phyloP scores from a whole-genome alignment of 345 rosid genomes.

The Salix caprea region DNA sequence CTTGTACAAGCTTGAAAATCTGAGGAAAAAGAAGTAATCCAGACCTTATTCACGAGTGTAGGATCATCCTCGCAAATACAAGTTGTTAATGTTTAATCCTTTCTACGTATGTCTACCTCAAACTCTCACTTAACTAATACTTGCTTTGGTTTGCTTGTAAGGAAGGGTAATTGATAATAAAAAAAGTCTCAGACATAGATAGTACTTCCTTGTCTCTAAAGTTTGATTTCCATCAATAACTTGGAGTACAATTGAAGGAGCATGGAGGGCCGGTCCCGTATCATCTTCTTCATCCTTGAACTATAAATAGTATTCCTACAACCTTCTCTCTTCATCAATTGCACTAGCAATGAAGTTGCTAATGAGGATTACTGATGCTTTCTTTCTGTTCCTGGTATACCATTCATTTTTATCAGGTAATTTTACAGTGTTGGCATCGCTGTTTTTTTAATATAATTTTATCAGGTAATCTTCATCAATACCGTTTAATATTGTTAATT shows the following conservation, averaged over 20 bases:
- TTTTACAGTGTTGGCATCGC: too few relatives aligned
- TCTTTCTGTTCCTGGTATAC: background rate
- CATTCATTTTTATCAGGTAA: slow-evolving; percentile 1
- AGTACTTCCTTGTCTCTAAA: slow-evolving; percentile 3
- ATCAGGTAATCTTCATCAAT: too few relatives aligned
- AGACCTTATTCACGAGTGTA: too few relatives aligned
- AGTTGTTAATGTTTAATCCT: background rate
- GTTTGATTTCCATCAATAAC: background rate
- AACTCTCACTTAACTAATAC: background rate
- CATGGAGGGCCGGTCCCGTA: background rate
- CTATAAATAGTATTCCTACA: slow-evolving; percentile 2
- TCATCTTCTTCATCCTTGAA: background rate
- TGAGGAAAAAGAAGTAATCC: too few relatives aligned
- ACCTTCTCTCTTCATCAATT: background rate
- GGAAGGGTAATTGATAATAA: background rate
- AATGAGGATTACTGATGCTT: background rate
- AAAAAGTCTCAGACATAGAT: background rate
- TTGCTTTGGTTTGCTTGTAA: slow-evolving; percentile 4
- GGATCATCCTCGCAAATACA: too few relatives aligned
- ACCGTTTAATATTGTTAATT: background rate
- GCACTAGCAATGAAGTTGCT: background rate
- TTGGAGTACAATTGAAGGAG: slow-evolving; percentile 5
- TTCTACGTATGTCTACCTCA: background rate
- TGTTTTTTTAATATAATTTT: background rate
- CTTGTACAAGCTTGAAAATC: too few relatives aligned